These are phyloP conservation scores for Rhizophagus sp. DNA, from an alignment of 192 early-diverging fungal genomes.

Conservation along the genomic window DNA sequence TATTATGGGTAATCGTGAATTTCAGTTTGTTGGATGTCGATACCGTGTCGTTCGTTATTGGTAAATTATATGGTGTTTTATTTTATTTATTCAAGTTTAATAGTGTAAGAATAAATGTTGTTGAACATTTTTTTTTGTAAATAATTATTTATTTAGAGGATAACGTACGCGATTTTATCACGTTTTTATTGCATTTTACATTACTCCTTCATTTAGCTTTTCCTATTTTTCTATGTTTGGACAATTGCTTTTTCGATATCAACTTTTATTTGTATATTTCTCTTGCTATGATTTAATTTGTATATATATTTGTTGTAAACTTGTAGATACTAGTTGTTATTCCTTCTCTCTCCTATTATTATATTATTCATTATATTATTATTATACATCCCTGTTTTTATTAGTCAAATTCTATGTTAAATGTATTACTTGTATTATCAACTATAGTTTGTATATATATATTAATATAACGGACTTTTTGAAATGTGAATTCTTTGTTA, in stretches of 20 bases:
- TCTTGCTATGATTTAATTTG: constrained; percentile 12
- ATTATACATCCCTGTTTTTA: neutral
- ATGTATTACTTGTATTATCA: constrained; percentile 1
- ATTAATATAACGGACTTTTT: neutral
- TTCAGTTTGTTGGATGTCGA: constrained; percentile 21
- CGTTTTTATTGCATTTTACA: neutral
- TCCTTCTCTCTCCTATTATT: neutral
- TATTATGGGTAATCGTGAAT: constrained; percentile 19
- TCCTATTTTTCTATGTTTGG: neutral
- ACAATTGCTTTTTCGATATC: constrained; percentile 18
- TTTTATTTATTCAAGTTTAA: neutral
- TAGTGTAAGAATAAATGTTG: neutral
- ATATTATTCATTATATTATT: neutral
- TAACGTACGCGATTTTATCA: neutral
- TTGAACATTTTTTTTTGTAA: constrained; percentile 14
- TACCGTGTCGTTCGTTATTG: constrained; percentile 28
- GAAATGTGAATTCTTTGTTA: too few relatives aligned
- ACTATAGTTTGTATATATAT: neutral
- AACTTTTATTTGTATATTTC: constrained; percentile 20
- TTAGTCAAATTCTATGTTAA: neutral
- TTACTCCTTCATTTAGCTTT: neutral
- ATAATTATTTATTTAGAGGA: constrained; percentile 1
- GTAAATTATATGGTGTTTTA: neutral
- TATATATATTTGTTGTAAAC: constrained; percentile 18
- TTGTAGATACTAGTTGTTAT: constrained; percentile 6